Conservation (phyloP, 1,284 basidiomycete genomes). For the Puccinia coronata region DNA sequence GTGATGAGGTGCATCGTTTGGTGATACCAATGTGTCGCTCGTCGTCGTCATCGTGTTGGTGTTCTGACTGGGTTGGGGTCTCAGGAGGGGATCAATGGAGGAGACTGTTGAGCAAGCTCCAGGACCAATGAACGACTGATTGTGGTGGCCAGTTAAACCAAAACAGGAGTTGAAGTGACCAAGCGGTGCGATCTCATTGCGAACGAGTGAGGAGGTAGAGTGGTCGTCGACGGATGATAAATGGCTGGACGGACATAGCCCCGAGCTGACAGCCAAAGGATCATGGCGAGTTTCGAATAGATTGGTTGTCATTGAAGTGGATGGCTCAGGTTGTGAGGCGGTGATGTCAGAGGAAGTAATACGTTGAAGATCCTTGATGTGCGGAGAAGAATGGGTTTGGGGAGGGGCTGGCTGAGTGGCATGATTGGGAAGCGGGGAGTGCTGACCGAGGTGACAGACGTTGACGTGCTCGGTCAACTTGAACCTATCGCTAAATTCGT, state of each 20-base stretch:
- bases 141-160: conserved; percentile 4
- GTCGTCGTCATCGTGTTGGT: no score
- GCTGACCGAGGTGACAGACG: conserved; percentile 25
- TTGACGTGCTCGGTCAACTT: conserved; percentile 33
- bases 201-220: background rate
- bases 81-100: background rate
- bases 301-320: background rate
- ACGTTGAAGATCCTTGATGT: background rate
- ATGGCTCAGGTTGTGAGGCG: conserved; percentile 16
- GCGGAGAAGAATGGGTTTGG: background rate
- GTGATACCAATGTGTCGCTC: background rate
- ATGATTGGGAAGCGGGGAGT: background rate
- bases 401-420: background rate
- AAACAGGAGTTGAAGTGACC: conserved; percentile 6
- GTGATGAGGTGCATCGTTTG: background rate
- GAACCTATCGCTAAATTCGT: conserved; percentile 7
- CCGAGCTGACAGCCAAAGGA: background rate
- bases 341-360: background rate
- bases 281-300: background rate
- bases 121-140: background rate
- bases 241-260: background rate
- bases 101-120: background rate
- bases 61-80: background rate
- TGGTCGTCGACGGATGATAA: conserved; percentile 1
- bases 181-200: background rate